Evolutionary conservation across 2,329 filamentous ascomycete genomes (phyloP), one percentile per base, ranked within the genome.

Genomic region (Byssoonygena ceratinophila): DNA sequence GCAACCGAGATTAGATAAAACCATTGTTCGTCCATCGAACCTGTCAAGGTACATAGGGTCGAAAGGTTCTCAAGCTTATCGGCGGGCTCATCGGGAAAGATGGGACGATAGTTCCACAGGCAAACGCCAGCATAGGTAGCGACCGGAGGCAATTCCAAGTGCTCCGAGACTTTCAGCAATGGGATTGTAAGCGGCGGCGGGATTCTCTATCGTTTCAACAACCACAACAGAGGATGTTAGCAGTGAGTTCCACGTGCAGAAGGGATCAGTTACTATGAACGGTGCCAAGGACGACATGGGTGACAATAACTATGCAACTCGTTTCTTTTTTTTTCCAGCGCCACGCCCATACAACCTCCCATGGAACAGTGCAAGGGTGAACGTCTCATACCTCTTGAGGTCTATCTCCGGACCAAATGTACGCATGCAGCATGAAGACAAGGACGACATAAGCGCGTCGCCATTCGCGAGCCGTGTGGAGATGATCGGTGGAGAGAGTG

Each of bases 1-100:
- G 91, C 92, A 2, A 96, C 87, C 0, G 89, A 96, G 49, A 97
- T 82, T 11, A 98, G 77, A 66, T 97, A 98, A 66, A 98, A 98
- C 92, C 92, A 98, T 57, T 92, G 95, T 71, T 98, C 92, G 65
- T 98, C 92, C 52, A 94, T 75, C 6, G 89, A 90, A 47, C 92
- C 92, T 14, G 92, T 97, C 64, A 96, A 94, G 14, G 92, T 96
- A 62, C 83, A 81, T 55, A 97, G 76, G 1, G 87, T 92, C 37
- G 87, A 83, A 52, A 98, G 77, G 62, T 98, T 97, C 63, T 92
- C 84, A 43, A 97, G 77, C 58, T 82, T 81, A 63, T 94, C 87
- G 53, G 92, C 81, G 32, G 80, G 78, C 67, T 96, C 90, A 57
- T 87, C 81, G 55, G 82, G 72, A 64, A 97, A 96, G 51, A 97